phyloP scores from a whole-genome alignment of 2,329 filamentous ascomycete species.

The Hymenoscyphus infarciens region DNA sequence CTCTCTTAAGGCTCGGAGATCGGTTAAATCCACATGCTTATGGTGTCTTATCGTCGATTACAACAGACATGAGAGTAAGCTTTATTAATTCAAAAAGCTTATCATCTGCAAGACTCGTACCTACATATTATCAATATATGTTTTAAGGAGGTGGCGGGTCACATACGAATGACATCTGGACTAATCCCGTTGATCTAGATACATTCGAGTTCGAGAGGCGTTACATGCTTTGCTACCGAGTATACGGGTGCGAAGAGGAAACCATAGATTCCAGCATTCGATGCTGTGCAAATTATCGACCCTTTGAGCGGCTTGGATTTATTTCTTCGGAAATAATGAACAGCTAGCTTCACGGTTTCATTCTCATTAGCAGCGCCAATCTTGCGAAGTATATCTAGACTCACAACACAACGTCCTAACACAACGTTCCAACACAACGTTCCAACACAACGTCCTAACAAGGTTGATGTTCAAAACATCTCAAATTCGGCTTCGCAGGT shows the following conservation, averaged over 20 bases:
- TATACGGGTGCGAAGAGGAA: constrained; percentile 50
- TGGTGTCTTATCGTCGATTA: too few species aligned
- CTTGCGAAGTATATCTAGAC: constrained; percentile 2
- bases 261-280: constrained; percentile 50
- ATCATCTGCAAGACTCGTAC: constrained; percentile 36
- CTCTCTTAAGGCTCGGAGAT: too few species aligned
- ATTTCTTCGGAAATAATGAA: constrained; percentile 49
- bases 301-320: constrained; percentile 20
- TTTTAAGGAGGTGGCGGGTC: not conserved
- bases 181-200: constrained; percentile 50
- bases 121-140: constrained; percentile 41
- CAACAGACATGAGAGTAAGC: constrained; percentile 49
- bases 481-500: constrained; percentile 24
- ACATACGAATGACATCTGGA: constrained; percentile 48
- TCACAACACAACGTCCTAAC: constrained; percentile 27
- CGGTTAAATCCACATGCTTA: too few species aligned
- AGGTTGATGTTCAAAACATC: constrained; percentile 28
- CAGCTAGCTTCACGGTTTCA: constrained; percentile 46
- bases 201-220: constrained; percentile 37
- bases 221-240: constrained; percentile 44
- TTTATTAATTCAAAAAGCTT: constrained; percentile 47
- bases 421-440: too few species aligned
- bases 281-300: constrained; percentile 50
- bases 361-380: not conserved
- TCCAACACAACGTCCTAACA: constrained; percentile 26